These are phyloP conservation scores for Colletotrichum sp. DNA, from an alignment of 2,329 filamentous ascomycete species.

Conservation along the genomic window DNA sequence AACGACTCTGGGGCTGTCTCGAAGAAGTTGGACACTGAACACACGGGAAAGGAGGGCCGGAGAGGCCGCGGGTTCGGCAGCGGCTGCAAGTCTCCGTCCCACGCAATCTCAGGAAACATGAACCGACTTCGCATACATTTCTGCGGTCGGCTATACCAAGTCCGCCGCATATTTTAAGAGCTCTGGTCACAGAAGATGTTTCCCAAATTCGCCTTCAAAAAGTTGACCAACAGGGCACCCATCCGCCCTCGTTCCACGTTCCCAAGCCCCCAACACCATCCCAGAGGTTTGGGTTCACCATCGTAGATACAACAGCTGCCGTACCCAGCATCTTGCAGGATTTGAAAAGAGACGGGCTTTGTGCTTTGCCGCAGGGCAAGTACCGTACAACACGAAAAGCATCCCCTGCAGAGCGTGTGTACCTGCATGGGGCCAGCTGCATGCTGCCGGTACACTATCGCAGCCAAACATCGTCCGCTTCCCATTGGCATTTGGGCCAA, in stretches of 20 bases:
- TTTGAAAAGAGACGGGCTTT: not conserved
- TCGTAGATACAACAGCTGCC: not conserved
- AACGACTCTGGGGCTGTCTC: not conserved
- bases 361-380: not conserved
- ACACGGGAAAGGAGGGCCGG: not conserved
- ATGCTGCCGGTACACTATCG: not conserved
- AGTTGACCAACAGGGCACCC: not conserved
- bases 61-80: not conserved
- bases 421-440: conserved; percentile 11
- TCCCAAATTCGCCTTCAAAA: not conserved
- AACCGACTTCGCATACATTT: not conserved
- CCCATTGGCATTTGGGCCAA: not conserved
- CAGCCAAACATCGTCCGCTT: not conserved
- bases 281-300: not conserved
- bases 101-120: not conserved
- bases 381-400: not conserved
- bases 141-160: not conserved
- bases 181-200: not conserved
- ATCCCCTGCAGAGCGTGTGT: not conserved
- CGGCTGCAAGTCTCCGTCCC: conserved; percentile 11
- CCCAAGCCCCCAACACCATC: not conserved
- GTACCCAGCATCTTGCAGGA: not conserved
- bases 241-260: not conserved
- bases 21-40: not conserved
- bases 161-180: not conserved